Evolutionary conservation across 2,329 filamentous ascomycete genomes (phyloP), one percentile per base, ranked within the genome.

Genomic region (Penicillium aurantiogriseum): DNA sequence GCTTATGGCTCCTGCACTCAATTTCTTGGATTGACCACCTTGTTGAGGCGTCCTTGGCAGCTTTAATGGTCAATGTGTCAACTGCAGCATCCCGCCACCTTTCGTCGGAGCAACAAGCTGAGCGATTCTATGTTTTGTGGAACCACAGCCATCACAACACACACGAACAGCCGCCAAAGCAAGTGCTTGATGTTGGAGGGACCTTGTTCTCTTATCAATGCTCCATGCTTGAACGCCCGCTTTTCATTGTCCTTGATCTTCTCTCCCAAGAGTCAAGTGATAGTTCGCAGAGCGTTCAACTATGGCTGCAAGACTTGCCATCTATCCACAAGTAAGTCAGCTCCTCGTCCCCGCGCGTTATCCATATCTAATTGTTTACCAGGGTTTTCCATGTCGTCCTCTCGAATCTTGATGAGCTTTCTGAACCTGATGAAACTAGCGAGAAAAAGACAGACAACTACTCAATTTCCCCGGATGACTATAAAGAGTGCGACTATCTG

Each of bases 1-100:
- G 87, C 64, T 78, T 99, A 39, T 96, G 94, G 90, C 86, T 91
- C 63, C 78, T 99, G 51, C 92, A 97, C 25, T 83, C 86, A 0
- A 82, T 96, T 13, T 84, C 88, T 1, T 77, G 82, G 39, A 77
- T 82, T 2, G 87, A 87, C 64, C 86, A 89, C 51, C 85, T 92
- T 45, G 87, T 96, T 5, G 92, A 96, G 73, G 91, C 90, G 25
- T 85, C 90, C 0, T 85, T 96, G 40, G 83, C 86, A 25, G 81
- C 83, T 27, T 76, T 92, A 2, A 87, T 96, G 74, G 80, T 90
- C 19, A 79, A 82, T 48, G 67, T 77, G 40, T 63, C 64, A 11
- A 54, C 56, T 9, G 49, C 60, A 5, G 63, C 57, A 21, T 66
- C 67, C 25, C 65, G 61, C 7, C 67, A 74, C 53, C 57, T 69